These are phyloP conservation scores for Boechera retrofracta DNA, from an alignment of 345 rosid genomes.

Conservation along the genomic window DNA sequence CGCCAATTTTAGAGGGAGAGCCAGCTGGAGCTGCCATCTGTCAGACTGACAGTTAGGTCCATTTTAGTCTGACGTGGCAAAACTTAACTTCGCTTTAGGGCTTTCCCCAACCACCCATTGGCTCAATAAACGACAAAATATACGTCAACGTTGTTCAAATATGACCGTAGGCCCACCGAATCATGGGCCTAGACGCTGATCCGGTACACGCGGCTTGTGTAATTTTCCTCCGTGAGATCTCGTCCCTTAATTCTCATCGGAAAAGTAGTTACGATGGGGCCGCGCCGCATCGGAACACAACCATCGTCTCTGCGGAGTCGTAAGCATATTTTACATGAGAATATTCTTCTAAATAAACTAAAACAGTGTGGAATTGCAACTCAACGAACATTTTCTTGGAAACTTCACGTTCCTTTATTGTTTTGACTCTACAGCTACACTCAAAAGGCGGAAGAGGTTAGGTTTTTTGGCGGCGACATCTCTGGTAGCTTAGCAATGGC, in stretches of 20 bases:
- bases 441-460: slow-evolving; percentile 7
- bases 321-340: slow-evolving; percentile 35
- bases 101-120: neutral
- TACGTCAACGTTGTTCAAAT: slow-evolving; percentile 21
- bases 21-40: slow-evolving; percentile 17
- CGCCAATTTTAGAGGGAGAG: slow-evolving; percentile 34
- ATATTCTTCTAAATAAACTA: slow-evolving; percentile 18
- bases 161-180: slow-evolving; percentile 20
- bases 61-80: slow-evolving; percentile 25
- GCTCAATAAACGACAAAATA: slow-evolving; percentile 15
- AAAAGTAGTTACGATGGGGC: neutral
- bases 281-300: neutral
- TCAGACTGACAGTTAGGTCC: slow-evolving; percentile 10
- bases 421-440: slow-evolving; percentile 23
- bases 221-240: neutral
- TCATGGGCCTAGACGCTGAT: slow-evolving; percentile 25
- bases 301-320: slow-evolving; percentile 14
- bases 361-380: slow-evolving; percentile 18
- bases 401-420: slow-evolving; percentile 6
- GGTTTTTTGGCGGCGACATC: slow-evolving; percentile 15
- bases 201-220: slow-evolving; percentile 1
- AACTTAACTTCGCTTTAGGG: neutral
- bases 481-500: slow-evolving; percentile 54
- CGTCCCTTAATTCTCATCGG: slow-evolving; percentile 20
- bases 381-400: slow-evolving; percentile 23